Evolutionary conservation across 495 filamentous ascomycete species (phyloP).

Genomic region (Lophiostoma macrostomum): DNA sequence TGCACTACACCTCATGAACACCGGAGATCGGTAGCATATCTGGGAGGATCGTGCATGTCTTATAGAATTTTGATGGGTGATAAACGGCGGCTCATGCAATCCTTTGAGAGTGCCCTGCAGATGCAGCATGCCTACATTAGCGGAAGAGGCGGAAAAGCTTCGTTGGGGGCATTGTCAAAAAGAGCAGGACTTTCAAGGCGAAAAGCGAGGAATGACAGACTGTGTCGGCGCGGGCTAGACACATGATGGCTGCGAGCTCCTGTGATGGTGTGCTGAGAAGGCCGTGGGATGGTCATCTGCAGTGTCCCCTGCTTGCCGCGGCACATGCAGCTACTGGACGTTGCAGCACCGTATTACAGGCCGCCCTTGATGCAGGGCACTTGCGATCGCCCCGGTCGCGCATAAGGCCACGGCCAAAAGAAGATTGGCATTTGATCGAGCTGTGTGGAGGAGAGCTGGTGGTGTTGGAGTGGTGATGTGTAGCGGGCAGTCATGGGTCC

Average conservation of each 20-base stretch:
- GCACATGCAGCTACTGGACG: slow-evolving; percentile 23
- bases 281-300: slow-evolving; percentile 26
- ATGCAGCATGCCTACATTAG: slow-evolving; percentile 25
- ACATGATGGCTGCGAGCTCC: slow-evolving; percentile 27
- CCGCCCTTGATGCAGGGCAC: neutral
- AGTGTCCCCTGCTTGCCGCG: slow-evolving; percentile 18
- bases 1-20: slow-evolving; percentile 8
- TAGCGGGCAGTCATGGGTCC: neutral
- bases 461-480: neutral
- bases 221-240: slow-evolving; percentile 25
- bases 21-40: neutral
- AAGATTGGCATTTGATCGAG: neutral
- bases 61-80: slow-evolving; percentile 21
- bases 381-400: too few species aligned
- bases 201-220: slow-evolving; percentile 19
- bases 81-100: slow-evolving; percentile 11
- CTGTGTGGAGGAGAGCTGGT: neutral
- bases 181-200: slow-evolving; percentile 20
- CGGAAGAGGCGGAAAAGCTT: slow-evolving; percentile 35
- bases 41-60: slow-evolving; percentile 13
- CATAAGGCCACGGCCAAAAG: too few species aligned
- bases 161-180: slow-evolving; percentile 23
- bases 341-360: slow-evolving; percentile 11
- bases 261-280: slow-evolving; percentile 32
- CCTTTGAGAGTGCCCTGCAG: slow-evolving; percentile 10